Base-by-base conservation (phyloP, 352 stramenopile genomes). In the Pythium scleroteichum region DNA sequence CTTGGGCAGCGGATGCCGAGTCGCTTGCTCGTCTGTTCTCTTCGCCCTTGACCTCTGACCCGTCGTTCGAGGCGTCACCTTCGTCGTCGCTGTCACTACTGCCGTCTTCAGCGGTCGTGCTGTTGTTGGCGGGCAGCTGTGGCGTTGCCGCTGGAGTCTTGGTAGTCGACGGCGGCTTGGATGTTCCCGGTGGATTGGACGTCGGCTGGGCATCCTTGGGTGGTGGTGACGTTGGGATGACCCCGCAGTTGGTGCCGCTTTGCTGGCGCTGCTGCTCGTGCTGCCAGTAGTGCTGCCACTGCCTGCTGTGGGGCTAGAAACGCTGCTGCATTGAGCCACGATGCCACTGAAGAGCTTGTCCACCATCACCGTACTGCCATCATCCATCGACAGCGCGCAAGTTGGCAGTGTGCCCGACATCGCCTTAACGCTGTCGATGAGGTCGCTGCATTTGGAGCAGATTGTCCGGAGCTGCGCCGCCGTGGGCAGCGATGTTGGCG, bases 261-360 rank as follows among this genome's bases (percentile, higher is more conserved):
- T 20, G 6, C 7, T 44, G 32, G 27, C 41, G 46, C 26, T 40
- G 24, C 19, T 12, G 47, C 47, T n/a, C n/a, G n/a, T n/a, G n/a
- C n/a, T n/a, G n/a, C n/a, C n/a, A n/a, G n/a, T n/a, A n/a, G n/a
- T 53, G 45, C 23, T 39, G 20, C 35, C 33, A 45, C 32, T 35
- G 20, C 8, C 26, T 39, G 26, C 24, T 9, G 7, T 44, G 24
- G 33, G 22, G 24, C 40, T 46, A 4, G 50, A 26, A 33, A 4
- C 24, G 2, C 38, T 22, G 16, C 33, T n/a, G 49, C 57, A 64
- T 24, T 64, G 33, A 14, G 27, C n/a, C n/a, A 40, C 52, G 7
- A 67, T 46, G 38, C 51, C 60, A 6, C 8, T 48, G 26, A 67
- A 53, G 33, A 67, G 39, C 8, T 56, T 57, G 20, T 67, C 52